Evolutionary conservation across 1,139 yeast species (phyloP).

Genomic region (Taphrina communis): DNA sequence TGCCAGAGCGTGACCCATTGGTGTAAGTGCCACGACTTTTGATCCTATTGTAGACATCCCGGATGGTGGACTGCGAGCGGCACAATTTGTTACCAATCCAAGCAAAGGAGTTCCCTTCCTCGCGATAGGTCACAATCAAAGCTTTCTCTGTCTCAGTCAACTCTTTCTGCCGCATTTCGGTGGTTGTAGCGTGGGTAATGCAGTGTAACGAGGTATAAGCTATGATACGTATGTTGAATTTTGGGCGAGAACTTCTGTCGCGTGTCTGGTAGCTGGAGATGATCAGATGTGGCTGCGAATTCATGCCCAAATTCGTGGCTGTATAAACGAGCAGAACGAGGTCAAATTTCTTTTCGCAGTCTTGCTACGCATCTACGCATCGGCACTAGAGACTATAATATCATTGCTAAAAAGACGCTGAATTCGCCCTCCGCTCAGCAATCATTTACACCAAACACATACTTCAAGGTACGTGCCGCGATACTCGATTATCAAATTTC

Average conservation of each 20-base stretch:
- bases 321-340: constrained; percentile 4
- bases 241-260: constrained; percentile 13
- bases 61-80: constrained; percentile 11
- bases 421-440: not conserved
- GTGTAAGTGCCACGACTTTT: constrained; percentile 13
- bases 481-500: constrained; percentile 1
- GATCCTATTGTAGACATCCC: constrained; percentile 2
- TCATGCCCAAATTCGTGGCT: not conserved
- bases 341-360: constrained; percentile 12
- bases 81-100: not conserved
- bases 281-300: not conserved
- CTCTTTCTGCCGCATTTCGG: not conserved
- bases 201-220: not conserved
- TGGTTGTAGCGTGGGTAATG: constrained; percentile 4
- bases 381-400: not conserved
- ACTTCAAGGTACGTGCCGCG: constrained; percentile 19
- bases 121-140: not conserved
- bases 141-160: constrained; percentile 3
- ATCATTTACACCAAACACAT: not conserved
- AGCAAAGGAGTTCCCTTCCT: constrained; percentile 1
- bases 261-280: not conserved
- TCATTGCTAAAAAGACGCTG: not conserved
- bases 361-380: not conserved
- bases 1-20: constrained; percentile 12
- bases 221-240: not conserved